These are phyloP conservation scores for Pharnaceum exiguum DNA, from an alignment of 148 eudicot species.

Conservation along the genomic window DNA sequence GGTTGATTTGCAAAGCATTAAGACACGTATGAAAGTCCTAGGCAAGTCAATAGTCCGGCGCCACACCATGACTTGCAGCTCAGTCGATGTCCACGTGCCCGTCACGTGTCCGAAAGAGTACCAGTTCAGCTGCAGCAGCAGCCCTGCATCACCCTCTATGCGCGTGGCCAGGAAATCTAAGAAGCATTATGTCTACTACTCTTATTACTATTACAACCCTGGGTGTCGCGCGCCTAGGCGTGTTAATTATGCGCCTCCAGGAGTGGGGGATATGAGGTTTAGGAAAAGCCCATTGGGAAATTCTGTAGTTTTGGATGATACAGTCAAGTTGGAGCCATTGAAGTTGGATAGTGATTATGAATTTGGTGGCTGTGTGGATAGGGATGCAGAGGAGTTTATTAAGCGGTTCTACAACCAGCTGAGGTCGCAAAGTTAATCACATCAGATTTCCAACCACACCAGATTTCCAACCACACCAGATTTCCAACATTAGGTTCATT, in stretches of 20 bases:
- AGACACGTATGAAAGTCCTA: slow-evolving; percentile 35
- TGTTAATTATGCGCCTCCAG: neutral
- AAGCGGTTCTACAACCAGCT: slow-evolving; percentile 20
- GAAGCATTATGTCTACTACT: slow-evolving; percentile 9
- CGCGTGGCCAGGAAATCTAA: slow-evolving; percentile 12
- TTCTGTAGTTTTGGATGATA: neutral
- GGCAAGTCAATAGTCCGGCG: slow-evolving; percentile 39
- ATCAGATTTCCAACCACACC: too few relatives aligned
- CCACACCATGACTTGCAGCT: slow-evolving; percentile 23
- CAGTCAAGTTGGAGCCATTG: neutral
- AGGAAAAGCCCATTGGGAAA: slow-evolving; percentile 7
- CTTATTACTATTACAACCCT: neutral
- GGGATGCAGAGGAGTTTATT: slow-evolving; percentile 25
- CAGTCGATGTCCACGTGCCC: slow-evolving; percentile 20
- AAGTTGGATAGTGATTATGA: neutral
- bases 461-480: too few relatives aligned
- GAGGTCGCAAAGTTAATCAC: slow-evolving; percentile 18
- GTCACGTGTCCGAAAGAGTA: slow-evolving; percentile 18
- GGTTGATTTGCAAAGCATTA: slow-evolving; percentile 36
- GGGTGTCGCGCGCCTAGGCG: neutral
- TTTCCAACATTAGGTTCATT: too few relatives aligned
- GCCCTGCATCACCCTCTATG: slow-evolving; percentile 6
- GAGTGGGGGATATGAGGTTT: neutral
- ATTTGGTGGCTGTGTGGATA: slow-evolving; percentile 21
- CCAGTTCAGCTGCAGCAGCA: slow-evolving; percentile 28